phyloP scores from a whole-genome alignment of 306 rosid species.

The Quercus aquifolioides region DNA sequence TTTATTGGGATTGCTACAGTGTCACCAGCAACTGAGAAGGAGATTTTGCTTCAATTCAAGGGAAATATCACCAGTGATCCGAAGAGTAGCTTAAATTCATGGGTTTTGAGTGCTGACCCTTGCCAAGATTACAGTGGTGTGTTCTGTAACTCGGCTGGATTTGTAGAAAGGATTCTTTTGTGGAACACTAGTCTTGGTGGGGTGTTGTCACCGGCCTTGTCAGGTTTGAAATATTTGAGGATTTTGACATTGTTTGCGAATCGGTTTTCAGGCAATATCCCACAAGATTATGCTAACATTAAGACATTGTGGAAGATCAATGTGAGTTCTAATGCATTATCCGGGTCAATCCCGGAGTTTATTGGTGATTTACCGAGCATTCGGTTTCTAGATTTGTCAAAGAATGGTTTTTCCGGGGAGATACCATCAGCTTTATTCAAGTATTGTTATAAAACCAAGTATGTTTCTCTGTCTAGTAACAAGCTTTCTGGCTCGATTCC shows the following conservation, averaged over 20 bases:
- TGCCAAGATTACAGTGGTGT: constrained; percentile 67
- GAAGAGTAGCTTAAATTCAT: constrained; percentile 45
- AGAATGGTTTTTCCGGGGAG: constrained; percentile 74
- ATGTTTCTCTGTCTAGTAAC: constrained; percentile 76
- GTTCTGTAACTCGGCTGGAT: constrained; percentile 62
- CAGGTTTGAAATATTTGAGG: constrained; percentile 76
- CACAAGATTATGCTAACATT: constrained; percentile 59
- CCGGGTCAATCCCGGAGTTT: constrained; percentile 86
- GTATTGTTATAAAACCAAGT: constrained; percentile 72
- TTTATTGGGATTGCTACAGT: constrained; percentile 38
- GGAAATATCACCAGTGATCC: constrained; percentile 78
- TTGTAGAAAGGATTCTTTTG: constrained; percentile 77
- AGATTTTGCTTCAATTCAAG: constrained; percentile 88
- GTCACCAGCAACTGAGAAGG: constrained; percentile 56
- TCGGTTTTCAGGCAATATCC: constrained; percentile 66
- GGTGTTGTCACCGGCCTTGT: constrained; percentile 60
- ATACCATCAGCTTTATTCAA: constrained; percentile 77
- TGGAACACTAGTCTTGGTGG: constrained; percentile 91
- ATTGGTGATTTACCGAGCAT: constrained; percentile 76
- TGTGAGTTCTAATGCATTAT: constrained; percentile 77
- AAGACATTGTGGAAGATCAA: constrained; percentile 86
- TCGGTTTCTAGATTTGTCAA: constrained; percentile 85
- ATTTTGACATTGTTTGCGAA: constrained; percentile 82
- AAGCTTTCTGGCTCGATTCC: constrained; percentile 73
- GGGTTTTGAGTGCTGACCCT: constrained; percentile 68